phyloP scores from a whole-genome alignment of 2,329 filamentous ascomycete genomes.

The Drechslerella coelobrocha region DNA sequence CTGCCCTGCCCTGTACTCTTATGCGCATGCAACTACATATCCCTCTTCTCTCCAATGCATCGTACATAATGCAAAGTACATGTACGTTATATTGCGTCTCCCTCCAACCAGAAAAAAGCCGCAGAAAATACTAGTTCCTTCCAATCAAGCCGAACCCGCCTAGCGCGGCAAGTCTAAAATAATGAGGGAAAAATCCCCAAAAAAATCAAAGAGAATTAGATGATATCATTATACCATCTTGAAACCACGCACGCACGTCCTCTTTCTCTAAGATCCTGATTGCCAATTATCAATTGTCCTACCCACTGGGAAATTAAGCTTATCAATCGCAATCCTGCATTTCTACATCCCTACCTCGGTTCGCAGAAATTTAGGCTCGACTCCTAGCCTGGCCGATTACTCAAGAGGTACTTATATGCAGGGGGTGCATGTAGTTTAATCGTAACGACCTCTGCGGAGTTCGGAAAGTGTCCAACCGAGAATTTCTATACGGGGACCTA shows the following conservation, averaged over 20 bases:
- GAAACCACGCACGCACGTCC: too few relatives aligned
- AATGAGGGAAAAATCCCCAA: too few relatives aligned
- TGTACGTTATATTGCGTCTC: conserved; percentile 3
- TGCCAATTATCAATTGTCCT: neutral
- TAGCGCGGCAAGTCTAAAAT: conserved; percentile 45
- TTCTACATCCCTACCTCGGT: neutral
- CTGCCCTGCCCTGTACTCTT: conserved; percentile 22
- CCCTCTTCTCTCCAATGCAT: neutral
- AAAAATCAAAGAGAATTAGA: neutral
- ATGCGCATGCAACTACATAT: neutral
- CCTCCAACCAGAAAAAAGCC: conserved; percentile 50
- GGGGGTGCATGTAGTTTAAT: neutral
- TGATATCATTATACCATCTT: neutral
- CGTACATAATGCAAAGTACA: conserved; percentile 2
- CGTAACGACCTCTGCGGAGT: neutral
- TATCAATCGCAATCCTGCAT: neutral
- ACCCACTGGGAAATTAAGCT: neutral
- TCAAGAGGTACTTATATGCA: neutral
- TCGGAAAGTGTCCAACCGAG: too few relatives aligned
- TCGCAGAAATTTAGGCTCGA: neutral
- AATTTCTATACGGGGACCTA: too few relatives aligned
- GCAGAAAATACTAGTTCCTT: conserved; percentile 11
- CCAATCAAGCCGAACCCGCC: conserved; percentile 12
- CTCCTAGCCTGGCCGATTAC: neutral
- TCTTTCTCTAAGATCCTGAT: neutral